Base-by-base conservation (phyloP, 2,329 filamentous ascomycete genomes). In the Davidsoniella virescens region DNA sequence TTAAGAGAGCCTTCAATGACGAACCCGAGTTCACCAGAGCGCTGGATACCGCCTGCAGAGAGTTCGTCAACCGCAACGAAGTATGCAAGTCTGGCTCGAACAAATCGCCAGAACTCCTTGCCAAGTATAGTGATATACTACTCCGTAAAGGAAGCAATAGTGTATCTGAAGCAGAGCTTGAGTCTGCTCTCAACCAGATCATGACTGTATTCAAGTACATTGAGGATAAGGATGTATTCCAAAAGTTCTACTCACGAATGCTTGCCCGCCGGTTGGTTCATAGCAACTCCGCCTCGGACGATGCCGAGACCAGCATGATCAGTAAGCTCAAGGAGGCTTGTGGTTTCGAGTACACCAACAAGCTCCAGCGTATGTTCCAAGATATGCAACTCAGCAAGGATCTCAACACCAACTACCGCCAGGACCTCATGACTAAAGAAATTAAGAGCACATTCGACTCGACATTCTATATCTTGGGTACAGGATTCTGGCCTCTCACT, bases 161-260 rank as follows among this genome's bases (percentile, higher is more conserved):
- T 58, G 86, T 87, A 12, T 92, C 96, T 62, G 92, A 98, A 62
- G 83, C 85, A 29, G 90, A 98, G 61, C 75, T 96, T 59, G 92
- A 98, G 67, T 82, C 83, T 57, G 83, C 87, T 29, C 70, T 96
- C 26, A 80, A 78, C 17, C 86, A 95, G 64, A 92, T 98, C 59
- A 98, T 98, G 92, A 95, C 90, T 1, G 87, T 98, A 50, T 98
- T 98, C 77, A 96, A 96, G 70, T 98, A 98, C 66, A 96, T 98
- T 56, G 92, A 98, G 63, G 93, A 98, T 67, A 98, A 98, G 72
- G 92, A 98, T 61, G 93, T 98, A 4, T 98, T 98, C 75, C 92
- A 96, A 65, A 98, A 96, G 65, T 98, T 95, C 67, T 98, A 98
- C 68, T 94, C 90, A 2, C 84, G 88, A 55, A 94, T 94, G 82